phyloP scores from a whole-genome alignment of 139 green algal genomes.

The Coelastrella sp. region DNA sequence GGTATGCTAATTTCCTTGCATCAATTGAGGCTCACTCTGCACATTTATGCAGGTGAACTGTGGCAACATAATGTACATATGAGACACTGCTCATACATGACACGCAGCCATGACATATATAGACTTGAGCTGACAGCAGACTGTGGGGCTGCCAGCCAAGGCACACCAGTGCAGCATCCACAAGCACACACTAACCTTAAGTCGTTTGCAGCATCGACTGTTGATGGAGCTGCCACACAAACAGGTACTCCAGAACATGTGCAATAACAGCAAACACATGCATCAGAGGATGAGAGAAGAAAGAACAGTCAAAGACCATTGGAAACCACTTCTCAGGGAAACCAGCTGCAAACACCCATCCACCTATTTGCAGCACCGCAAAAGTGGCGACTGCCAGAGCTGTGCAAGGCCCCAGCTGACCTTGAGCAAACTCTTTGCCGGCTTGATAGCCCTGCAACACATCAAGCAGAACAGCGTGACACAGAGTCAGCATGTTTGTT shows the following conservation, averaged over 20 bases:
- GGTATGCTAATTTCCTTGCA: too few relatives aligned
- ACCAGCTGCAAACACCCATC: conserved; percentile 36
- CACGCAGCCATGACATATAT: too few relatives aligned
- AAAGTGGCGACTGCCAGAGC: background rate
- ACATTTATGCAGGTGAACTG: too few relatives aligned
- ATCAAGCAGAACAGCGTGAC: background rate
- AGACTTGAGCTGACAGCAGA: too few relatives aligned
- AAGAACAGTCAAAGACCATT: conserved; percentile 20
- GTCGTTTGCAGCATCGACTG: conserved; percentile 9
- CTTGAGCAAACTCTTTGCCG: background rate
- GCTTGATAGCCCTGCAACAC: conserved; percentile 12
- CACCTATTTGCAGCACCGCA: conserved; percentile 28
- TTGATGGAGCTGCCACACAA: conserved; percentile 41
- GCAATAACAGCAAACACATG: conserved; percentile 37
- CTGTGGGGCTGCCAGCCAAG: too few relatives aligned
- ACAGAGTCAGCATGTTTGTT: background rate
- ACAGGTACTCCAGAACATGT: conserved; percentile 46
- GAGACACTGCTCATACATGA: too few relatives aligned
- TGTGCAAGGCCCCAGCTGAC: background rate
- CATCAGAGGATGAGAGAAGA: conserved; percentile 45
- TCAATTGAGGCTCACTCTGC: too few relatives aligned
- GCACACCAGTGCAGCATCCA: too few relatives aligned
- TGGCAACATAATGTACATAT: too few relatives aligned
- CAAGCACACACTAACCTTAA: background rate
- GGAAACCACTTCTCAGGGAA: conserved; percentile 38